phyloP scores from a whole-genome alignment of 306 rosid genomes.

The Prunus mongolica region DNA sequence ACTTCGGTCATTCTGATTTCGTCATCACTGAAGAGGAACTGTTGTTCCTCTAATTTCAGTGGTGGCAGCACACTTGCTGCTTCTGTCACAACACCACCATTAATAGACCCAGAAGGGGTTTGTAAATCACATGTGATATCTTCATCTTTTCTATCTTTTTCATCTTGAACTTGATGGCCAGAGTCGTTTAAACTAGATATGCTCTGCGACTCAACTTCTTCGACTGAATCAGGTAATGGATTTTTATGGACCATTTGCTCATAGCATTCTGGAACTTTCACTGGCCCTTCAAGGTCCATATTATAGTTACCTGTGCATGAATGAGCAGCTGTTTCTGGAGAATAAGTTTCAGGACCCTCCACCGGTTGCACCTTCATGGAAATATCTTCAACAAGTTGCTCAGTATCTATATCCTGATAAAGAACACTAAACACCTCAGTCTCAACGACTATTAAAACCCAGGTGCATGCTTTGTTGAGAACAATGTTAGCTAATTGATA shows the following conservation, averaged over 20 bases:
- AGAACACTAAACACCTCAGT: conserved; percentile 17
- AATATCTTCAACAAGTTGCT: conserved; percentile 25
- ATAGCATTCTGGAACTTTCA: conserved; percentile 21
- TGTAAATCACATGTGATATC: conserved; percentile 29
- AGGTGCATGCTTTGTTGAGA: not conserved
- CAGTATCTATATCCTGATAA: conserved; percentile 29
- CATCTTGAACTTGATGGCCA: conserved; percentile 33
- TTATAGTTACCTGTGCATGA: conserved; percentile 24
- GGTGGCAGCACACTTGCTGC: conserved; percentile 24
- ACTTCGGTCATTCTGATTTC: conserved; percentile 27
- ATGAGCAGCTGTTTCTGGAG: conserved; percentile 23
- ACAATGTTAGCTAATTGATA: not conserved
- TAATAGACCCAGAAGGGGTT: conserved; percentile 30
- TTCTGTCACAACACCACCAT: conserved; percentile 29
- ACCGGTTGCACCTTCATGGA: conserved; percentile 27
- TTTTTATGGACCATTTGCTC: conserved; percentile 28
- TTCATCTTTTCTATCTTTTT: conserved; percentile 24
- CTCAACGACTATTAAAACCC: not conserved
- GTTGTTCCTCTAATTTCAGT: conserved; percentile 43
- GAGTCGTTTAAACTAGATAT: conserved; percentile 31
- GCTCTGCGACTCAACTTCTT: conserved; percentile 32
- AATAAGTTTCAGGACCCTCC: conserved; percentile 33
- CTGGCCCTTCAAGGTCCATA: conserved; percentile 32
- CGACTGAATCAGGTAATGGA: conserved; percentile 33
- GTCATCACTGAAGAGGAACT: conserved; percentile 61